These are phyloP conservation scores for Tolypocladium tropicale DNA, from an alignment of 2,329 filamentous ascomycete genomes.

Conservation along the genomic window DNA sequence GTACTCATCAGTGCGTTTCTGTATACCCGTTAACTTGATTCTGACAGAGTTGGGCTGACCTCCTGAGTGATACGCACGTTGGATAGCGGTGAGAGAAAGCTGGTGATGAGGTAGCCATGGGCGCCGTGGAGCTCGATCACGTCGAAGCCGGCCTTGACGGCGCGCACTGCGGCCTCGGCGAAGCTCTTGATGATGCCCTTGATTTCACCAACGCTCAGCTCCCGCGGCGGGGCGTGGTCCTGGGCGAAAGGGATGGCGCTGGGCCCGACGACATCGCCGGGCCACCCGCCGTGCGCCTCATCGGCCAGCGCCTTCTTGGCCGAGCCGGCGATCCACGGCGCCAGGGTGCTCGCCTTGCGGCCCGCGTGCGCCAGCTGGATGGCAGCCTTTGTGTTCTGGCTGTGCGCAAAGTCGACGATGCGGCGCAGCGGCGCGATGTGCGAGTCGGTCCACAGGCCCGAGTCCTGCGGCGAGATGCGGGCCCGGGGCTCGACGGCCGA, in stretches of 20 bases:
- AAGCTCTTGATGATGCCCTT: slow-evolving; percentile 52
- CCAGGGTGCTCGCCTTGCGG: slow-evolving; percentile 50
- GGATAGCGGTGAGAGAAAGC: slow-evolving; percentile 51
- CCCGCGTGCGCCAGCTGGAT: slow-evolving; percentile 80
- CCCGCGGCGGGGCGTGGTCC: slow-evolving; percentile 51
- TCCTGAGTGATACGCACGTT: slow-evolving; percentile 30
- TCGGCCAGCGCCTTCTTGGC: slow-evolving; percentile 43
- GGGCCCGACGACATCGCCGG: slow-evolving; percentile 41
- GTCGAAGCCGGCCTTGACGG: slow-evolving; percentile 63
- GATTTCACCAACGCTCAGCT: slow-evolving; percentile 60
- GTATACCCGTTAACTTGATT: neutral
- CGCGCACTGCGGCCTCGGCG: slow-evolving; percentile 44
- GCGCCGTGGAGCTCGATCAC: slow-evolving; percentile 59
- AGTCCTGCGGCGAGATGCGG: slow-evolving; percentile 72
- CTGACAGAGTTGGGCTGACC: no score
- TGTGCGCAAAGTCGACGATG: slow-evolving; percentile 70
- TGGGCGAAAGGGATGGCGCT: slow-evolving; percentile 49
- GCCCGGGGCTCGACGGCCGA: slow-evolving; percentile 66
- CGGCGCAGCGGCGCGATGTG: slow-evolving; percentile 64
- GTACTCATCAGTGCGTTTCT: slow-evolving; percentile 52
- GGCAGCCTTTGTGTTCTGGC: slow-evolving; percentile 64
- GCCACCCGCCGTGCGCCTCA: slow-evolving; percentile 44
- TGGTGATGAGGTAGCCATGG: slow-evolving; percentile 56
- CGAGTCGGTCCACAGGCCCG: slow-evolving; percentile 73
- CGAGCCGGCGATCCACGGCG: slow-evolving; percentile 49